Evolutionary conservation across 1,284 basidiomycete species (phyloP).

Genomic region (Melampsora larici-populina): DNA sequence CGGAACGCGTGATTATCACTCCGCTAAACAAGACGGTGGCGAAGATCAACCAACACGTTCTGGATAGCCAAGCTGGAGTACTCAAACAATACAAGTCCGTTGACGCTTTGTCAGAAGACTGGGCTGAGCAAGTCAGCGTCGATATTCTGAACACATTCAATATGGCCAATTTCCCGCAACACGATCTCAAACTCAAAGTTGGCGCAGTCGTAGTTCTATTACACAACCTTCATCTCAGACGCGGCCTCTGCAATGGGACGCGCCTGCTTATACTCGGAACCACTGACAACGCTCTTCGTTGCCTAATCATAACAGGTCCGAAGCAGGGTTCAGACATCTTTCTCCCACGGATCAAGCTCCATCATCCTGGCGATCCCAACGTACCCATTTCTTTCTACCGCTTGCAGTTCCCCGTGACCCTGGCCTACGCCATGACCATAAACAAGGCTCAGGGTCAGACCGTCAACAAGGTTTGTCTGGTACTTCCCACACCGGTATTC

Average conservation of each 20-base stretch:
- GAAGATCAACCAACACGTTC: no score
- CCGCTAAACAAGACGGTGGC: no score
- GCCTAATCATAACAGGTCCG: background rate
- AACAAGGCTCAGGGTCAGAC: constrained; percentile 59
- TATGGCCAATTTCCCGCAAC: background rate
- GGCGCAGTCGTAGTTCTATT: constrained; percentile 55
- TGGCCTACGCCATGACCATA: constrained; percentile 57
- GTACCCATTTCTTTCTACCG: constrained; percentile 46
- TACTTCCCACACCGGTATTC: no score
- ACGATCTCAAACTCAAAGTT: constrained; percentile 3
- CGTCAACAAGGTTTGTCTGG: constrained; percentile 51
- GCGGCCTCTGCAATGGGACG: constrained; percentile 56
- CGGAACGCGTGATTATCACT: no score
- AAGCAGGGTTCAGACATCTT: background rate
- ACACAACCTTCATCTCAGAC: constrained; percentile 52
- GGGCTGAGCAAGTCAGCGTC: no score
- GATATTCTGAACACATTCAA: no score
- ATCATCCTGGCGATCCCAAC: background rate
- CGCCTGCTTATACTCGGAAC: constrained; percentile 47
- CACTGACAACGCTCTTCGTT: no score
- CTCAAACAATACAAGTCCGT: no score
- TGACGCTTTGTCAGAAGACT: no score
- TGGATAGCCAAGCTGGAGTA: no score
- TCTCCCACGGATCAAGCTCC: background rate
- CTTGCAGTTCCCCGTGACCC: constrained; percentile 55